Evolutionary conservation across 768 basidiomycete genomes (phyloP), one percentile per base, ranked within the genome.

Genomic region (Lentinula sp.): DNA sequence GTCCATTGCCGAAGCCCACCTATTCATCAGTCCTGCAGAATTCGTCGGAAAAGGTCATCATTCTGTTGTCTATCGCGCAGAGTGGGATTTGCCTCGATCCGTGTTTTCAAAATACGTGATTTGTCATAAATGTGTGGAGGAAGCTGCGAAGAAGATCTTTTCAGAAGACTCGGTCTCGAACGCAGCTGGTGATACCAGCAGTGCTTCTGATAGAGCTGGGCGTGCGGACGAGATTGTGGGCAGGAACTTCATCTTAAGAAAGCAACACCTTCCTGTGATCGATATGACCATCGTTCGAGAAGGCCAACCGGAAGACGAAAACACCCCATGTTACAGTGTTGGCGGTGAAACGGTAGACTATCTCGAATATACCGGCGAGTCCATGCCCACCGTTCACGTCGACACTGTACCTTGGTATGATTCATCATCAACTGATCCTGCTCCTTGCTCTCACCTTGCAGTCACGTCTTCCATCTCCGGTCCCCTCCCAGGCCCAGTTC

Each of bases 1-100:
- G 0, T 41, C 33, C 8, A 66, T 61, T 6, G 69, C 70, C 32
- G 79, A 77, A 53, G 80, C 78, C 1, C 82, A 59, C 32, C 8
- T 59, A 6, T 49, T 20, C 48, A 41, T 59, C 43, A 48, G 32
- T 9, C 57, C 57, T 13, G 8, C 42, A 9, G 23, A 49, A 35
- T 9, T 10, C 6, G 23, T 45, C n/a, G 57, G 57, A 28, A 37
- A 6, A 10, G 57, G 57, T 2, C 33, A 49, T n/a, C 57, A 59
- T 45, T 59, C 57, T n/a, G 23, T n/a, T 12, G 57, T 59, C 39
- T 59, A 59, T 28, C 32, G 32, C 10, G 57, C 46, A 20, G 57
- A 59, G n/a, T 59, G 57, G 57, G 57, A 59, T 32, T 9, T 59
- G 10, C 57, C 57, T 18, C 42, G 57, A 7, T 46, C 43, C 16